Conservation (phyloP, 495 filamentous ascomycete genomes). For the Apiosordaria backusii region DNA sequence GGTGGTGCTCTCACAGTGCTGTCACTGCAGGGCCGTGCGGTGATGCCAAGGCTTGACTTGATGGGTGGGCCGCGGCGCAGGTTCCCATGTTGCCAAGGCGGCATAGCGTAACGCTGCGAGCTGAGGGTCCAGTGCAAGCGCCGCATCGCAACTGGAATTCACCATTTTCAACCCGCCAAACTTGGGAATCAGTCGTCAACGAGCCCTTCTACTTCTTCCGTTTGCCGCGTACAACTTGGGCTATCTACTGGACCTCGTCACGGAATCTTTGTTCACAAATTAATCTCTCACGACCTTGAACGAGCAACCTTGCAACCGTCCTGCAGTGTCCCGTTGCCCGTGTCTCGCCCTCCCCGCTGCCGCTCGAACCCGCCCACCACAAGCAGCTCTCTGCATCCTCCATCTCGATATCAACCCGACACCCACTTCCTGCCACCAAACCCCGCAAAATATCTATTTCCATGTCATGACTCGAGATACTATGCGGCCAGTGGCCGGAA, state of each 20-base stretch:
- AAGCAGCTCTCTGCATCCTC: background rate
- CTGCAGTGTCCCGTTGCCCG: background rate
- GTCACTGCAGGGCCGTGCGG: background rate
- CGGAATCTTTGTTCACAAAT: background rate
- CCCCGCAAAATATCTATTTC: slow-evolving; percentile 8
- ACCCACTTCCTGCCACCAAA: background rate
- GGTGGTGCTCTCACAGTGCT: background rate
- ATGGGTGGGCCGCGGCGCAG: background rate
- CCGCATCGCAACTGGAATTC: background rate
- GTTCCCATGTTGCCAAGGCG: background rate
- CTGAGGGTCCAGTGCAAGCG: background rate
- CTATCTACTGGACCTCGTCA: background rate
- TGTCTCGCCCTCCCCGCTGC: background rate
- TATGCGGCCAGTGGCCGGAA: slow-evolving; percentile 34
- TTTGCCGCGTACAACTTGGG: background rate
- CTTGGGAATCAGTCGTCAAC: background rate
- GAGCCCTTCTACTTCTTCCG: background rate
- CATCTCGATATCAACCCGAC: background rate
- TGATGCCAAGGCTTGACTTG: background rate
- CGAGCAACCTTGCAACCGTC: background rate
- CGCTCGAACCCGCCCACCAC: background rate
- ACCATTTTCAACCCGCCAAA: background rate
- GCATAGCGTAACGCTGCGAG: background rate
- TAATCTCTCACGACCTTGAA: background rate
- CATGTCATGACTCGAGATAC: slow-evolving; percentile 56